Percentiles rank a stretch among this genome's conserved stretches.
phyloP scores from a whole-genome alignment of 176 grass and related monocot species.

The Themeda triandra region DNA sequence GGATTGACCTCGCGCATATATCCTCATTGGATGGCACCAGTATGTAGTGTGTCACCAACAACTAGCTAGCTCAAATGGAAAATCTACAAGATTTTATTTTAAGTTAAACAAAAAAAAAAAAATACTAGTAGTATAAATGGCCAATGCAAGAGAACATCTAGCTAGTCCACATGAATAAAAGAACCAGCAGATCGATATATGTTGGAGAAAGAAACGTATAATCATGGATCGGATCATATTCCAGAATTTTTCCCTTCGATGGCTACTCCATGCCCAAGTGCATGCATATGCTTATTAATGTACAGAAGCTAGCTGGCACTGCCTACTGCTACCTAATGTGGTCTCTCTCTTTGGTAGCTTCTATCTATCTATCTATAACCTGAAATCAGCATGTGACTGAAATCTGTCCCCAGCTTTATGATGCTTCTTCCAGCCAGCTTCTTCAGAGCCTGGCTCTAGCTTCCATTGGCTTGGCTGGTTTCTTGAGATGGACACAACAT shows the following conservation, averaged over 20 bases:
- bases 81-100: not conserved
- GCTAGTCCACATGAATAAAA: not conserved
- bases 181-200: not conserved
- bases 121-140: too few relatives aligned
- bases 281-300: constrained; percentile 34
- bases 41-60: not conserved
- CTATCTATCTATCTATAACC: not conserved
- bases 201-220: not conserved
- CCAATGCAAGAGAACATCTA: too few relatives aligned
- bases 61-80: not conserved
- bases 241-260: not conserved
- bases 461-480: constrained; percentile 30
- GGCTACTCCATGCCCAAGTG: constrained; percentile 9
- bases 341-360: constrained; percentile 21
- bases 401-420: not conserved
- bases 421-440: not conserved
- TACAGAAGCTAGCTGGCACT: constrained; percentile 5
- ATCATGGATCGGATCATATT: not conserved
- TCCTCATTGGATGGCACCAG: constrained; percentile 21
- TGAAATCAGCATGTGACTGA: not conserved
- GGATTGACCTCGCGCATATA: not conserved
- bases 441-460: not conserved
- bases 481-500: constrained; percentile 39
- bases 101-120: too few relatives aligned
- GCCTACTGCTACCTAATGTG: constrained; percentile 25